Evolutionary conservation across 139 green algal species (phyloP).

Genomic region (Nannochloris sp.): DNA sequence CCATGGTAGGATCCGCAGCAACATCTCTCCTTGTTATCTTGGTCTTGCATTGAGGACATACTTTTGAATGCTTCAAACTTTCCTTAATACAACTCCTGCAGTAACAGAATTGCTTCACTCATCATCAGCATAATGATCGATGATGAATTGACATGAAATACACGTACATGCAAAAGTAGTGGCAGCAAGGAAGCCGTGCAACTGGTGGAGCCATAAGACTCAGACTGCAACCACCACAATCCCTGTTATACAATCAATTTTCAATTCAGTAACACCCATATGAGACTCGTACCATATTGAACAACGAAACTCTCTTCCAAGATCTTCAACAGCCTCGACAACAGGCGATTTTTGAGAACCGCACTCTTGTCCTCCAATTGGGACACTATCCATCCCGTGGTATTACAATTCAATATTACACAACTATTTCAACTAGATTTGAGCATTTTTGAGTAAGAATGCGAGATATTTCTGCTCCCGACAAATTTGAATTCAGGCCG

Average conservation of each 20-base stretch:
- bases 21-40: conserved; percentile 19
- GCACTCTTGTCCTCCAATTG: background rate
- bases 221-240: background rate
- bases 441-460: too few species aligned
- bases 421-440: too few species aligned
- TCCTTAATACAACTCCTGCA: conserved; percentile 28
- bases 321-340: background rate
- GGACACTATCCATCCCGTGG: background rate
- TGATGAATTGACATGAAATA: background rate
- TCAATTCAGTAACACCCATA: background rate
- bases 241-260: background rate
- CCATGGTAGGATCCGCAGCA: conserved; percentile 22
- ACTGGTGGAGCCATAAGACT: conserved; percentile 14
- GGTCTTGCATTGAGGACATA: conserved; percentile 31
- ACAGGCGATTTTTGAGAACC: background rate
- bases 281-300: background rate
- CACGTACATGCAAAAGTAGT: conserved; percentile 45
- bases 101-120: background rate
- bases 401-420: too few species aligned
- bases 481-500: too few species aligned
- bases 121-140: too few species aligned
- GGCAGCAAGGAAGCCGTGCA: conserved; percentile 33
- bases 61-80: conserved; percentile 10
- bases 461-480: too few species aligned
- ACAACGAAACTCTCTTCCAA: background rate